A percentile compares a stretch with the other conserved stretches of the same genome.
These are phyloP conservation scores for Murraya koenigii DNA, from an alignment of 345 rosid genomes.

Conservation along the genomic window DNA sequence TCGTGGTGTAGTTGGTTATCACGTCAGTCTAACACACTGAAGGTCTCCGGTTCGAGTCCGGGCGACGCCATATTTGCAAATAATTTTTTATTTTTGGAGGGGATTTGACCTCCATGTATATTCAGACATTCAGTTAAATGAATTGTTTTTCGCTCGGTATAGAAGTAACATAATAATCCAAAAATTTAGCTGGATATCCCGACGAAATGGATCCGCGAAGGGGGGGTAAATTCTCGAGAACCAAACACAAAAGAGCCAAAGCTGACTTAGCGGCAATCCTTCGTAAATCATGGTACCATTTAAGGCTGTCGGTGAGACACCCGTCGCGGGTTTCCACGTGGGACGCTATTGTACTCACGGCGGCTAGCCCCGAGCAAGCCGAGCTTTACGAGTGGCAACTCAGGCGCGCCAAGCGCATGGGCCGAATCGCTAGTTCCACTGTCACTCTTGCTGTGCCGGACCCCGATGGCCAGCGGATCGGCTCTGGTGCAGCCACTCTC, in stretches of 20 bases:
- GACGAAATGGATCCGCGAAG: slow-evolving; percentile 16
- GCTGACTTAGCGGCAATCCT: slow-evolving; percentile 59
- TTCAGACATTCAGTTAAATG: not conserved
- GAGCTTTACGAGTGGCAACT: slow-evolving; percentile 93
- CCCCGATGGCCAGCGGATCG: slow-evolving; percentile 86
- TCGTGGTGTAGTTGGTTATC: slow-evolving; percentile 99
- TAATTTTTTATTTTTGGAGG: not conserved
- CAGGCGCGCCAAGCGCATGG: slow-evolving; percentile 72
- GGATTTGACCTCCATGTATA: not conserved
- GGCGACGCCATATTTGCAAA: slow-evolving; percentile 61
- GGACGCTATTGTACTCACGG: slow-evolving; percentile 94
- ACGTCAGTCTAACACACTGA: slow-evolving; percentile 99
- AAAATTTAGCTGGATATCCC: not conserved
- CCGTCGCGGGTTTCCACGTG: slow-evolving; percentile 89
- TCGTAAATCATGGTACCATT: slow-evolving; percentile 93
- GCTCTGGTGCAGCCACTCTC: slow-evolving; percentile 97
- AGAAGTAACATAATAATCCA: too few species aligned
- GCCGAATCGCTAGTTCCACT: slow-evolving; percentile 77
- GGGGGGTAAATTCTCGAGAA: slow-evolving; percentile 21
- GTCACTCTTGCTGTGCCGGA: slow-evolving; percentile 89
- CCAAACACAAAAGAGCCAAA: slow-evolving; percentile 35
- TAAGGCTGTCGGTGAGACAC: slow-evolving; percentile 82
- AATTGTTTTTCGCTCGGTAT: not conserved
- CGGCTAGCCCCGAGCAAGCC: slow-evolving; percentile 98
- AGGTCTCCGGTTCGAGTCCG: slow-evolving; percentile 96